Evolutionary conservation across 2,329 filamentous ascomycete species (phyloP).

Genomic region (Gaeumannomyces tritici): DNA sequence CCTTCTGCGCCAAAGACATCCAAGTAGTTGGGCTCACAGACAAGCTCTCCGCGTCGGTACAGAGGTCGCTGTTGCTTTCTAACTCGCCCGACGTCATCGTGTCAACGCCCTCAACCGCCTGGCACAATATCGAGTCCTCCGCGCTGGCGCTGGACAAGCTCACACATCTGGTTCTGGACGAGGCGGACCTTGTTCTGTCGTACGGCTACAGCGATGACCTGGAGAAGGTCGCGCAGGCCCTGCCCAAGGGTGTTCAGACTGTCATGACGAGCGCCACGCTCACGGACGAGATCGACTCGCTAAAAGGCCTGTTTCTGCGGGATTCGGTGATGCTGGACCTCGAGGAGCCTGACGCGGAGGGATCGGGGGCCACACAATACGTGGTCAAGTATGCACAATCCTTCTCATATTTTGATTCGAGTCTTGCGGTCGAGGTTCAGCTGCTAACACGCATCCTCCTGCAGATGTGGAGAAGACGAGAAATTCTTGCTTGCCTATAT

Average conservation of each 20-base stretch:
- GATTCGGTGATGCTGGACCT: slow-evolving; percentile 73
- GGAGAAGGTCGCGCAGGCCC: slow-evolving; percentile 62
- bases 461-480: slow-evolving; percentile 83
- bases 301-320: slow-evolving; percentile 79
- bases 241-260: slow-evolving; percentile 82
- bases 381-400: slow-evolving; percentile 56
- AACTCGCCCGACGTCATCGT: slow-evolving; percentile 84
- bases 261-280: slow-evolving; percentile 92
- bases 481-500: slow-evolving; percentile 91
- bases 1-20: slow-evolving; percentile 79
- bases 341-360: slow-evolving; percentile 70
- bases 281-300: slow-evolving; percentile 72
- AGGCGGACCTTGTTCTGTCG: slow-evolving; percentile 85
- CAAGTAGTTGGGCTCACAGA: slow-evolving; percentile 79
- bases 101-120: slow-evolving; percentile 79
- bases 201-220: slow-evolving; percentile 93
- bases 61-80: slow-evolving; percentile 74
- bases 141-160: slow-evolving; percentile 63
- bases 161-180: slow-evolving; percentile 77
- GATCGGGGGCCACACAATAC: slow-evolving; percentile 74
- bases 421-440: neutral
- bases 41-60: slow-evolving; percentile 82
- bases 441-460: slow-evolving; percentile 8
- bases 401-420: neutral
- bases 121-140: slow-evolving; percentile 64